These are phyloP conservation scores for Saccharomycopsis sp. DNA, from an alignment of 805 yeast genomes.

Conservation along the genomic window DNA sequence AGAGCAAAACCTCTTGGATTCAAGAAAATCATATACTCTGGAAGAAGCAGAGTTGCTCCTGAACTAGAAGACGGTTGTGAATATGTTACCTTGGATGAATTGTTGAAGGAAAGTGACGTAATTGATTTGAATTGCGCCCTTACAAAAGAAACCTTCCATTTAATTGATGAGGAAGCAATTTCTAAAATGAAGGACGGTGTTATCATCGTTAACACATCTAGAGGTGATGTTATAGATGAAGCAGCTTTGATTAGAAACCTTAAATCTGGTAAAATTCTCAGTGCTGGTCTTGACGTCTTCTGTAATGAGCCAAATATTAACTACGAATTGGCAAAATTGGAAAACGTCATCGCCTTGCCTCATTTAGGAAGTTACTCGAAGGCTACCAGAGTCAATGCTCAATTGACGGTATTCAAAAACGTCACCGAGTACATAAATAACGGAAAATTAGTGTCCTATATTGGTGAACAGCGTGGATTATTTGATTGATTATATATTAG, in stretches of 20 bases:
- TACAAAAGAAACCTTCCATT: slow-evolving; percentile 33
- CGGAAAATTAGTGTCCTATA: slow-evolving; percentile 66
- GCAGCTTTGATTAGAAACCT: slow-evolving; percentile 47
- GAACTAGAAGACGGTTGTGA: slow-evolving; percentile 31
- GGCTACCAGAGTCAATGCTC: slow-evolving; percentile 61
- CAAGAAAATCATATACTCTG: slow-evolving; percentile 37
- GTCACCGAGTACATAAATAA: slow-evolving; percentile 48
- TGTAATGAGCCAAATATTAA: slow-evolving; percentile 68
- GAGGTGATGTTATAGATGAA: slow-evolving; percentile 81
- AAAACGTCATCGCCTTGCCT: slow-evolving; percentile 75
- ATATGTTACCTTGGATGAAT: slow-evolving; percentile 26
- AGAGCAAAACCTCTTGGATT: slow-evolving; percentile 39
- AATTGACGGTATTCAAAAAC: slow-evolving; percentile 77
- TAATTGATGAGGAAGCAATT: slow-evolving; percentile 44
- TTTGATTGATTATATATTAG: too few species aligned
- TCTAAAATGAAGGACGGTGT: slow-evolving; percentile 73
- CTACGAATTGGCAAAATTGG: slow-evolving; percentile 50
- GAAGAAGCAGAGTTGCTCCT: slow-evolving; percentile 33
- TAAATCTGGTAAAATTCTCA: slow-evolving; percentile 55
- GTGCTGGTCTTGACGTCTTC: slow-evolving; percentile 72
- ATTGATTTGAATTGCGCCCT: slow-evolving; percentile 36
- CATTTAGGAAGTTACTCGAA: slow-evolving; percentile 81
- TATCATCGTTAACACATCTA: slow-evolving; percentile 71
- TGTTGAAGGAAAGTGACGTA: slow-evolving; percentile 28
- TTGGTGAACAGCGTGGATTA: slow-evolving; percentile 57